Evolutionary conservation across 495 filamentous ascomycete species (phyloP).

Genomic region (Penicillium daleae): DNA sequence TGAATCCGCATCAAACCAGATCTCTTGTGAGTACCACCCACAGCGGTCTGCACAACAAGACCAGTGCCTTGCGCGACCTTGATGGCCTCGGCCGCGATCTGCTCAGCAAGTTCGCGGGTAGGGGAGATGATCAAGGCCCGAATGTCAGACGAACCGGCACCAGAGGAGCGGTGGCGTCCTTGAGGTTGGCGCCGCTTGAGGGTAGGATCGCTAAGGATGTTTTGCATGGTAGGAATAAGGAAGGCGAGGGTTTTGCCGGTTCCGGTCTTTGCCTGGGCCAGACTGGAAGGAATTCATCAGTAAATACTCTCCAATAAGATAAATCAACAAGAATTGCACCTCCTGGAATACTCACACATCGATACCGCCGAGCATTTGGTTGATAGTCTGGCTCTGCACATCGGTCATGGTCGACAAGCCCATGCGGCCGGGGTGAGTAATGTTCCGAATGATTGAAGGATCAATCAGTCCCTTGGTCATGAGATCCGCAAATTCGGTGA

Average conservation of each 20-base stretch:
- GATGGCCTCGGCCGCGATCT: conserved; percentile 82
- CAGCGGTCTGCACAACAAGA: conserved; percentile 80
- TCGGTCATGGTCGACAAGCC: conserved; percentile 84
- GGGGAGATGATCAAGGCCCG: conserved; percentile 91
- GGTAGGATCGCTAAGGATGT: conserved; percentile 63
- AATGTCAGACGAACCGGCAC: conserved; percentile 62
- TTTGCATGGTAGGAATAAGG: conserved; percentile 75
- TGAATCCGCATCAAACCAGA: conserved; percentile 64
- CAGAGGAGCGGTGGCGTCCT: conserved; percentile 8
- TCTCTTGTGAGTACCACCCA: conserved; percentile 82
- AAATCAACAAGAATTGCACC: neutral
- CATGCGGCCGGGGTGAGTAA: conserved; percentile 67
- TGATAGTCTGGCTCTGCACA: conserved; percentile 85
- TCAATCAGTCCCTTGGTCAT: conserved; percentile 64
- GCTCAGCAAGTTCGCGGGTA: conserved; percentile 92
- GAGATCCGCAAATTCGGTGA: conserved; percentile 76
- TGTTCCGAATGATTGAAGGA: conserved; percentile 62
- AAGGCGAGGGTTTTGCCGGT: conserved; percentile 89
- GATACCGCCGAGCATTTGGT: conserved; percentile 70
- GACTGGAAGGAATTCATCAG: conserved; percentile 52
- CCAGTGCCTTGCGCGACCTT: conserved; percentile 70
- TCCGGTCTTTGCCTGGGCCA: conserved; percentile 87
- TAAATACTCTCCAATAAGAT: neutral
- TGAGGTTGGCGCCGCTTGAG: conserved; percentile 40
- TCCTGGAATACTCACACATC: conserved; percentile 68